phyloP scores from a whole-genome alignment of 805 yeast species.

The Debaryomyces prosopidis region DNA sequence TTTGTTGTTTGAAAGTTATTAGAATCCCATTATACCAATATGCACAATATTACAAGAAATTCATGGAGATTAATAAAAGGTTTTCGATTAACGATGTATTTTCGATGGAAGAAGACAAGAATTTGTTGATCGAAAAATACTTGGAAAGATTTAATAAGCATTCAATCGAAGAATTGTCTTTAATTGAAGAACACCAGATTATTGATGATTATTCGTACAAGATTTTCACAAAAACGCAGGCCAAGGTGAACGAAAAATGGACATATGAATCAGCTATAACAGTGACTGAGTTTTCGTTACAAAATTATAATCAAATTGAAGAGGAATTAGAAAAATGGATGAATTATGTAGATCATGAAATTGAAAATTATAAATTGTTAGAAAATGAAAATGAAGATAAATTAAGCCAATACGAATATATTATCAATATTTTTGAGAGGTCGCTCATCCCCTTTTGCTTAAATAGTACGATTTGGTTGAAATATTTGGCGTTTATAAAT shows the following conservation, averaged over 20 bases:
- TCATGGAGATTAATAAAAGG: conserved; percentile 38
- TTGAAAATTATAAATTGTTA: conserved; percentile 20
- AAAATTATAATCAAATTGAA: conserved; percentile 29
- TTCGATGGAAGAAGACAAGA: neutral
- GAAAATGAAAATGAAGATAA: neutral
- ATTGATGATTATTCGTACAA: conserved; percentile 46
- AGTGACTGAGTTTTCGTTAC: conserved; percentile 57
- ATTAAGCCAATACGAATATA: conserved; percentile 21
- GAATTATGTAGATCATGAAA: conserved; percentile 59
- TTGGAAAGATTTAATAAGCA: conserved; percentile 22
- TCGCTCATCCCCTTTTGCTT: conserved; percentile 68
- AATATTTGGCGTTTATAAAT: conserved; percentile 57
- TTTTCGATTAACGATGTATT: conserved; percentile 31
- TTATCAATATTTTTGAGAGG: conserved; percentile 63
- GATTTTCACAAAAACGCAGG: conserved; percentile 49
- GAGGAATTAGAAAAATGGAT: conserved; percentile 57
- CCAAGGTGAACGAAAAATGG: conserved; percentile 63
- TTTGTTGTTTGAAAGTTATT: conserved; percentile 46
- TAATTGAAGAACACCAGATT: conserved; percentile 39
- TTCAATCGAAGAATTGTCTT: conserved; percentile 25
- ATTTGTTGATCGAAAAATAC: conserved; percentile 11
- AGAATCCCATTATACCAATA: conserved; percentile 82
- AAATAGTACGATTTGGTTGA: conserved; percentile 65
- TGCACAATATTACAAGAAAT: conserved; percentile 65
- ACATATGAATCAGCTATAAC: conserved; percentile 64